Percentiles rank a stretch among this genome's conserved stretches.
phyloP scores from a whole-genome alignment of 1,284 basidiomycete species.

The Heterobasidion parviporum region DNA sequence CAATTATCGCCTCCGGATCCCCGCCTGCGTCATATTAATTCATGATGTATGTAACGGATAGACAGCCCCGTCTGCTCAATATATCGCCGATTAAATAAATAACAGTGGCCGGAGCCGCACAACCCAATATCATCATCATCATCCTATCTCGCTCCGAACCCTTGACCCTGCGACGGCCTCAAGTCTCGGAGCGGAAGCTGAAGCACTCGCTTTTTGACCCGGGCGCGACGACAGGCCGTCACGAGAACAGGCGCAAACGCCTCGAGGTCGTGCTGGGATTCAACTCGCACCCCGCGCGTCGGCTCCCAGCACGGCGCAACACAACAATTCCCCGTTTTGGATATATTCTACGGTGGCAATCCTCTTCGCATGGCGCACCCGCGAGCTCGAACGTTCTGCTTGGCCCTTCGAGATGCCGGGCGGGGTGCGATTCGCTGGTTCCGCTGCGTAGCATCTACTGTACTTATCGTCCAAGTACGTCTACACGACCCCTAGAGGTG shows the following conservation, averaged over 20 bases:
- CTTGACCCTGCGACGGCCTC: conserved; percentile 1
- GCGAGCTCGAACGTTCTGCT: neutral
- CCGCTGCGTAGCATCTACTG: neutral
- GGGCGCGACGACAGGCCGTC: neutral
- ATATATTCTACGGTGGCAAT: neutral
- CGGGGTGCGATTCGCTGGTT: neutral
- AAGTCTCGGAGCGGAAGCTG: neutral
- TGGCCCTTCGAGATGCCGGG: neutral
- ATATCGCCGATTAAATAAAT: neutral
- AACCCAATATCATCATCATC: neutral
- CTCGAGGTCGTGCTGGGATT: conserved; percentile 5
- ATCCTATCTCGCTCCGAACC: neutral
- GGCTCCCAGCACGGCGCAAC: neutral
- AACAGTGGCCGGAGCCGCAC: neutral
- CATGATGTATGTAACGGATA: too few species aligned
- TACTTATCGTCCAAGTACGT: neutral
- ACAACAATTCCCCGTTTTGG: neutral
- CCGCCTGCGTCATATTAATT: too few species aligned
- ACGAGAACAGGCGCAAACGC: neutral
- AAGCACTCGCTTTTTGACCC: neutral
- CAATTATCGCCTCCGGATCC: too few species aligned
- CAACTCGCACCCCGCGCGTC: neutral
- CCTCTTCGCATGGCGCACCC: neutral
- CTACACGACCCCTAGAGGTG: neutral
- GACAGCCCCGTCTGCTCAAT: too few species aligned